Evolutionary conservation across 2,329 filamentous ascomycete genomes (phyloP).

Genomic region (Geoglossum cookeanum): DNA sequence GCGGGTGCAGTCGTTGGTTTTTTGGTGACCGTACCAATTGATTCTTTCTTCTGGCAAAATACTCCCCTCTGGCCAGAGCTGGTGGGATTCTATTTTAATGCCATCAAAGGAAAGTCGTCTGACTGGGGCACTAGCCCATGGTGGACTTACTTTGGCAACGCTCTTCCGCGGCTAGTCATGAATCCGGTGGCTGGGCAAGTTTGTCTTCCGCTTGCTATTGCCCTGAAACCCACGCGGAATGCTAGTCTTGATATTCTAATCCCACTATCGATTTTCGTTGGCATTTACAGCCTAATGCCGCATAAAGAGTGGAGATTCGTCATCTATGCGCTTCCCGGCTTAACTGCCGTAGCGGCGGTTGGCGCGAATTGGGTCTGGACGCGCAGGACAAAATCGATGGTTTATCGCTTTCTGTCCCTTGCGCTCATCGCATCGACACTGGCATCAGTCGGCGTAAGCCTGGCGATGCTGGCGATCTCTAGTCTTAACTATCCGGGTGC

Average conservation of each 20-base stretch:
- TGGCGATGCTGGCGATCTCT: conserved; percentile 54
- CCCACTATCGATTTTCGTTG: conserved; percentile 53
- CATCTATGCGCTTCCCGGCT: conserved; percentile 63
- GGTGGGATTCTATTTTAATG: conserved; percentile 79
- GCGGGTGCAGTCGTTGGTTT: conserved; percentile 48
- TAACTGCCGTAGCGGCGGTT: conserved; percentile 60
- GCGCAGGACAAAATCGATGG: conserved; percentile 39
- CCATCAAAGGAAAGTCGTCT: conserved; percentile 60
- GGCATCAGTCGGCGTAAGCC: conserved; percentile 39
- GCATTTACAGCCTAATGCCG: conserved; percentile 68
- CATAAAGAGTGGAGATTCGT: conserved; percentile 97
- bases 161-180: conserved; percentile 63
- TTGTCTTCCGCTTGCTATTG: conserved; percentile 29
- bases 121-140: conserved; percentile 78
- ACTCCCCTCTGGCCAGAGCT: conserved; percentile 76
- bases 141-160: conserved; percentile 69
- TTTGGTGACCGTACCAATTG: conserved; percentile 49
- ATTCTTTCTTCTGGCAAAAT: conserved; percentile 85
- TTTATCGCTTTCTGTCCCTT: conserved; percentile 36
- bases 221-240: conserved; percentile 16
- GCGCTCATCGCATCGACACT: conserved; percentile 40
- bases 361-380: conserved; percentile 52
- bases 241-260: conserved; percentile 34
- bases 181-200: conserved; percentile 49
- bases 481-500: conserved; percentile 89